phyloP scores from a whole-genome alignment of 2,329 filamentous ascomycete species.

The Colletotrichum siamense region DNA sequence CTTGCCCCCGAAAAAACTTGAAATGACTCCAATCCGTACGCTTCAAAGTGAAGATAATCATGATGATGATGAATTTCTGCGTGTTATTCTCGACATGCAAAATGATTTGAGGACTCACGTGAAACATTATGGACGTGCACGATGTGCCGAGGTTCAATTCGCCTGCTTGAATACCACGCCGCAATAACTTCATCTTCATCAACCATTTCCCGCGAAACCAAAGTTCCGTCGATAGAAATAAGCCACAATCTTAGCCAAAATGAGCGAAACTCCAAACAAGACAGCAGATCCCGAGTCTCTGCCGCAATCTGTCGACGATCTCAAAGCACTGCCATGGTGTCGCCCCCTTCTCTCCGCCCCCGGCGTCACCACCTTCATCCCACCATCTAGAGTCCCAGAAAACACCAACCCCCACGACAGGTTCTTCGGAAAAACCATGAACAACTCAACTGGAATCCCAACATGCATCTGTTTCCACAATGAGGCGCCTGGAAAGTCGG shows the following conservation, averaged over 20 bases:
- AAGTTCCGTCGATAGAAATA: background rate
- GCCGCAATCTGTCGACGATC: constrained; percentile 26
- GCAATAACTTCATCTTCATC: background rate
- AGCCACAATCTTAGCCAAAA: background rate
- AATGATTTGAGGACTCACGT: background rate
- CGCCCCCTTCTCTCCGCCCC: constrained; percentile 31
- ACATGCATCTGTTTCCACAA: constrained; percentile 41
- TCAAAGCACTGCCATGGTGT: constrained; percentile 41
- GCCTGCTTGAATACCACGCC: background rate
- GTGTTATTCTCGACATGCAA: background rate
- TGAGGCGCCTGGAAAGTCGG: constrained; percentile 23
- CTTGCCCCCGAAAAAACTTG: background rate
- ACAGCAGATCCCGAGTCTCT: background rate
- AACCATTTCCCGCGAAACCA: background rate
- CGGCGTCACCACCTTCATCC: constrained; percentile 35
- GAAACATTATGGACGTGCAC: background rate
- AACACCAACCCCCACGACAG: constrained; percentile 34
- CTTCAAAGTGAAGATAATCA: background rate
- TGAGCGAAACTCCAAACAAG: background rate
- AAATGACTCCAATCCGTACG: accelerated
- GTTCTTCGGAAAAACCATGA: constrained; percentile 37
- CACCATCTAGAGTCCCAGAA: constrained; percentile 36
- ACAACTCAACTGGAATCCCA: constrained; percentile 28
- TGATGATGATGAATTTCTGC: background rate
- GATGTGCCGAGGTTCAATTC: constrained; percentile 3